Evolutionary conservation across 139 green algal species (phyloP).

Genomic region (Chlorella vulgaris): DNA sequence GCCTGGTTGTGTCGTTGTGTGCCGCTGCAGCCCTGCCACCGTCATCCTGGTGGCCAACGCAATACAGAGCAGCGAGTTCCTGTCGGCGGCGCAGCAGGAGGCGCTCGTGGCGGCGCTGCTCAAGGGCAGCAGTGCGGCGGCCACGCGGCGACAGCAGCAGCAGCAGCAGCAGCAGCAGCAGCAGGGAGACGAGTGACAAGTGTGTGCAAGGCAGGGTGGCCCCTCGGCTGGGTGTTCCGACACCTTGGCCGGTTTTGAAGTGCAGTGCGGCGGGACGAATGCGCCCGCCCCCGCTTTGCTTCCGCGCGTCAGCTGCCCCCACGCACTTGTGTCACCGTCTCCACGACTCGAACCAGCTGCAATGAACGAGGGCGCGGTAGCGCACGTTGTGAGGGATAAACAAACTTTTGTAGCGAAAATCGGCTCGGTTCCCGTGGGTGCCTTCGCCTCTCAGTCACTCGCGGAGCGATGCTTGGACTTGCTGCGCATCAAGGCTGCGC

Average conservation of each 20-base stretch:
- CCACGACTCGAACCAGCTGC: too few relatives aligned
- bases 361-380: too few relatives aligned
- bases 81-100: conserved; percentile 44
- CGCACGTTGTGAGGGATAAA: too few relatives aligned
- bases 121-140: conserved; percentile 5
- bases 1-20: too few relatives aligned
- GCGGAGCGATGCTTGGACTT: not conserved
- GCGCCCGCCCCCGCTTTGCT: too few relatives aligned
- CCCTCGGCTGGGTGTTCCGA: not conserved
- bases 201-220: not conserved
- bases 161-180: conserved; percentile 7
- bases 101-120: conserved; percentile 37
- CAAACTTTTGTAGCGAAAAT: too few relatives aligned
- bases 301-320: too few relatives aligned
- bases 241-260: too few relatives aligned
- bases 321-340: too few relatives aligned
- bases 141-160: not conserved
- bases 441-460: not conserved
- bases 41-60: conserved; percentile 56
- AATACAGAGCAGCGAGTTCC: conserved; percentile 36
- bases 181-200: not conserved
- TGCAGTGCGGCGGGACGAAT: too few relatives aligned
- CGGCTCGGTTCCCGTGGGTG: not conserved
- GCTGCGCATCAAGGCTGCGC: not conserved
- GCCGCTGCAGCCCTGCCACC: conserved; percentile 15